Conservation (phyloP, 306 rosid genomes). For the Casuarina glauca region DNA sequence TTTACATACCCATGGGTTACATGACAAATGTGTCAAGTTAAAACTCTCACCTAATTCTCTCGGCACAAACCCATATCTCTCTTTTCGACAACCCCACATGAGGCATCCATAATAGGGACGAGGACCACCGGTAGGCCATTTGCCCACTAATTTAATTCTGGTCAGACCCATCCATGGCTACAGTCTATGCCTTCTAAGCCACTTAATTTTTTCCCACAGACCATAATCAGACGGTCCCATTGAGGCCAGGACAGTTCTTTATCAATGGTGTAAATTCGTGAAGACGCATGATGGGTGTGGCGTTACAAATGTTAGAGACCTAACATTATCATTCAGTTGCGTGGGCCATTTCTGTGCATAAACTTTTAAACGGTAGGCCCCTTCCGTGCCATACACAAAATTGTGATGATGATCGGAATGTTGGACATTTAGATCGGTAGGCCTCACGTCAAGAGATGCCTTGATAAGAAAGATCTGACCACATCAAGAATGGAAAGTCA, state of each 20-base stretch:
- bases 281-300: constrained; percentile 26
- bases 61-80: no score
- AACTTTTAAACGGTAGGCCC: neutral
- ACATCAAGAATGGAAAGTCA: neutral
- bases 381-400: no score
- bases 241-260: neutral
- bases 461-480: neutral
- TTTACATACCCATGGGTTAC: no score
- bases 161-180: constrained; percentile 16
- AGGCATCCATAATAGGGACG: constrained; percentile 6
- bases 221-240: neutral
- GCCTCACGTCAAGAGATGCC: neutral
- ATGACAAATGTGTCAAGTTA: no score
- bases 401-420: neutral
- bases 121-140: constrained; percentile 34
- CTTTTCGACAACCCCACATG: neutral
- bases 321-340: neutral
- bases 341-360: neutral
- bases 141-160: constrained; percentile 28
- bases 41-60: no score
- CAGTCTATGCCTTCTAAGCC: neutral
- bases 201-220: neutral
- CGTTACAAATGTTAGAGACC: neutral
- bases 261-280: neutral
- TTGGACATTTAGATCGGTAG: neutral